phyloP scores from a whole-genome alignment of 208 protist genomes.

The Trypanosoma boissoni region DNA sequence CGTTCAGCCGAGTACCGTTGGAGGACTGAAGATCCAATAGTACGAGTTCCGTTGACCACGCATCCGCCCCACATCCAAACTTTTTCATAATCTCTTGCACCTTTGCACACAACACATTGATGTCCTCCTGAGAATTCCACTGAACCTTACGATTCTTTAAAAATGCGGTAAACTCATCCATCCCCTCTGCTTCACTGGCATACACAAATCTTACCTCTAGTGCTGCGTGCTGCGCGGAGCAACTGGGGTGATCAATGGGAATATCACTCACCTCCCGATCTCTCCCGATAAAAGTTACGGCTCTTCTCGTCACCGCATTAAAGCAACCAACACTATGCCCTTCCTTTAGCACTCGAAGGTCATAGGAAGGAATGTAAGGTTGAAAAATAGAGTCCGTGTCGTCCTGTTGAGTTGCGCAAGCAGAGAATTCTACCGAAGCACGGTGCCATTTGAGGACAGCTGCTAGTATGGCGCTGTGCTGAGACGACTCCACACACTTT shows the following conservation, averaged over 20 bases:
- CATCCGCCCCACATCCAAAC: constrained; percentile 25
- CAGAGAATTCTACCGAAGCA: background rate
- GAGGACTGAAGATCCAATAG: constrained; percentile 72
- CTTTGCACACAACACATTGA: constrained; percentile 21
- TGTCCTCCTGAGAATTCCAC: constrained; percentile 16
- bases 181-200: constrained; percentile 14
- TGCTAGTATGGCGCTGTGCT: constrained; percentile 24
- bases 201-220: constrained; percentile 61
- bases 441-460: constrained; percentile 37
- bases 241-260: constrained; percentile 68
- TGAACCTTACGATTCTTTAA: constrained; percentile 3
- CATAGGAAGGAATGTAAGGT: constrained; percentile 55
- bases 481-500: background rate
- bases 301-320: constrained; percentile 32
- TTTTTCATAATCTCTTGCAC: constrained; percentile 33
- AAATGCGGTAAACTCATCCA: constrained; percentile 9
- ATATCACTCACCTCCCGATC: constrained; percentile 62
- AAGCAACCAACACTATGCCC: constrained; percentile 31
- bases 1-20: constrained; percentile 70
- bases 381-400: constrained; percentile 7
- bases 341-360: constrained; percentile 58
- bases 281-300: constrained; percentile 67
- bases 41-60: constrained; percentile 64
- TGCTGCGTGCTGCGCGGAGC: constrained; percentile 77
- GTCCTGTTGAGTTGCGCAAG: background rate